Percentiles rank a stretch among this genome's conserved stretches.
phyloP scores from a whole-genome alignment of 2,329 filamentous ascomycete species.

The Colletotrichum horii region DNA sequence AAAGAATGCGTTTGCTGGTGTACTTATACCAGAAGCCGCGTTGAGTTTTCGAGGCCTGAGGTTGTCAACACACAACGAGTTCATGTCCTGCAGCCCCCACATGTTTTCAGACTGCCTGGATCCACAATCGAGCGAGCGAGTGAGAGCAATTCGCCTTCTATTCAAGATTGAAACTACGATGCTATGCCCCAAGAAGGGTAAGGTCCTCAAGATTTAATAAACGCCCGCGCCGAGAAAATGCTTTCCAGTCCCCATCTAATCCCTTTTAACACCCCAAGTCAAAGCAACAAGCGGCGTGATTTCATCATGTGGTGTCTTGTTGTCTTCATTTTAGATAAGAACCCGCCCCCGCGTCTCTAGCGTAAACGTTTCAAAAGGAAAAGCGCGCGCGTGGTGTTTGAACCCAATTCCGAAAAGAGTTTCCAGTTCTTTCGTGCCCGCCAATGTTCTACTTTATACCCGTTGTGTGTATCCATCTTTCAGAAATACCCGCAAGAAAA shows the following conservation, averaged over 20 bases:
- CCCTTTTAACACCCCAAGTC: neutral
- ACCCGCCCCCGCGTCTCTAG: neutral
- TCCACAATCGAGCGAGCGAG: neutral
- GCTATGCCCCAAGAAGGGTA: neutral
- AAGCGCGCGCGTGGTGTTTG: neutral
- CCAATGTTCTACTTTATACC: neutral
- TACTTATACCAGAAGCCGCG: neutral
- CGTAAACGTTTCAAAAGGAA: neutral
- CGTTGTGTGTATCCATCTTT: neutral
- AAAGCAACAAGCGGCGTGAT: neutral
- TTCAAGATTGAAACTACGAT: neutral
- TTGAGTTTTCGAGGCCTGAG: too few species aligned
- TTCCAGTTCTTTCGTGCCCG: neutral
- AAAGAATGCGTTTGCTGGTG: neutral
- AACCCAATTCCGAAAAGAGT: neutral
- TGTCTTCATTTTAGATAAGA: neutral
- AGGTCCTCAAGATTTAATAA: neutral
- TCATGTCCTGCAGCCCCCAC: too few species aligned
- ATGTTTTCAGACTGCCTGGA: neutral
- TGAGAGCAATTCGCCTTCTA: neutral
- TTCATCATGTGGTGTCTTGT: neutral
- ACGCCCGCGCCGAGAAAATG: neutral
- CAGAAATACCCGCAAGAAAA: neutral
- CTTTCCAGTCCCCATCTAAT: neutral
- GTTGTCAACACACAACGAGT: too few species aligned